phyloP scores from a whole-genome alignment of 768 basidiomycete genomes.

The Rhizopogon vinicolor region DNA sequence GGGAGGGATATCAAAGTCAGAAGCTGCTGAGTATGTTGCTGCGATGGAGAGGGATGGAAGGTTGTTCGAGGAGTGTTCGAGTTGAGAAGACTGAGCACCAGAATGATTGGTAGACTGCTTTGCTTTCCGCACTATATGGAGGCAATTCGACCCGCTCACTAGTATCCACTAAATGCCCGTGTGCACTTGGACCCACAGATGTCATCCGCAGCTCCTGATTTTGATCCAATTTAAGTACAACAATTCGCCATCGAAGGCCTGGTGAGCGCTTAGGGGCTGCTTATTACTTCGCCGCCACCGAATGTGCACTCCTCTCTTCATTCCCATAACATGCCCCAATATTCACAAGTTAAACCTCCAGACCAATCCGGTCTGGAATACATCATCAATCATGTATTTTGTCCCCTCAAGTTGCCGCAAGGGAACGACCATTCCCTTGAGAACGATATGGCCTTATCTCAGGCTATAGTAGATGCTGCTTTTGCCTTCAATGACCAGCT shows the following conservation, averaged over 20 bases:
- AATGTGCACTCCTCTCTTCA: neutral
- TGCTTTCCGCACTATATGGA: neutral
- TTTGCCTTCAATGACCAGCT: constrained; percentile 12
- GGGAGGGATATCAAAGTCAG: constrained; percentile 47
- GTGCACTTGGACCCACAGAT: too few relatives aligned
- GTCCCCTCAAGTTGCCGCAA: constrained; percentile 37
- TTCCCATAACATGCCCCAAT: neutral
- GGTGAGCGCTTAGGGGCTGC: neutral
- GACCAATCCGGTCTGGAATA: constrained; percentile 16
- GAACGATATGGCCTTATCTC: constrained; percentile 24
- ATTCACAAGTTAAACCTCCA: neutral
- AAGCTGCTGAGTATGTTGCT: constrained; percentile 39
- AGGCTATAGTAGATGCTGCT: constrained; percentile 13
- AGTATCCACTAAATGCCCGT: too few relatives aligned
- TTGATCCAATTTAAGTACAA: too few relatives aligned
- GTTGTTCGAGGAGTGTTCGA: constrained; percentile 86
- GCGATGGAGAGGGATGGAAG: constrained; percentile 63
- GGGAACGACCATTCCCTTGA: constrained; percentile 23
- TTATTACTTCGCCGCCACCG: neutral
- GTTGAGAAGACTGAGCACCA: constrained; percentile 25
- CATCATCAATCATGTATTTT: constrained; percentile 37
- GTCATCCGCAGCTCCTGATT: too few relatives aligned
- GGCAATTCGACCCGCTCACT: too few relatives aligned
- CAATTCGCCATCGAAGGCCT: too few relatives aligned
- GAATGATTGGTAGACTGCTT: neutral